Evolutionary conservation across 805 yeast genomes (phyloP).

Genomic region (Candida patagonica): DNA sequence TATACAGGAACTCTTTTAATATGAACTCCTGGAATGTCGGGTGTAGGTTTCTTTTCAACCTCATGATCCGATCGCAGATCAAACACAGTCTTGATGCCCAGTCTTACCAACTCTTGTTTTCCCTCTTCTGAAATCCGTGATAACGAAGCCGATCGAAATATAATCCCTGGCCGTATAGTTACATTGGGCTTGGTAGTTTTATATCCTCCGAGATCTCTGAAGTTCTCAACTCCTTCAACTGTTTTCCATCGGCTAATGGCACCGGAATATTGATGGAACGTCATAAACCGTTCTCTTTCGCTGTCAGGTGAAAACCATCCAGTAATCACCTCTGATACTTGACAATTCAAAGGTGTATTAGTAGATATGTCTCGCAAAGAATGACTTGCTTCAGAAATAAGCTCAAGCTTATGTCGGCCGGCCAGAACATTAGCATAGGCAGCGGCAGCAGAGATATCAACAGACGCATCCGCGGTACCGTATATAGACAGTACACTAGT

Average conservation of each 20-base stretch:
- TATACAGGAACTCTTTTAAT: conserved; percentile 53
- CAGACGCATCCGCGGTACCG: conserved; percentile 58
- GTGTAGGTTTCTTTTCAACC: conserved; percentile 13
- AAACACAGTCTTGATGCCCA: conserved; percentile 47
- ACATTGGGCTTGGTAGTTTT: conserved; percentile 22
- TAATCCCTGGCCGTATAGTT: conserved; percentile 38
- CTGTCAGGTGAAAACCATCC: conserved; percentile 37
- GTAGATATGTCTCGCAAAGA: conserved; percentile 44
- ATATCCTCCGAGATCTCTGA: conserved; percentile 80
- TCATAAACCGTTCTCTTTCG: conserved; percentile 46
- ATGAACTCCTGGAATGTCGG: conserved; percentile 29
- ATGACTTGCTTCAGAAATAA: conserved; percentile 70
- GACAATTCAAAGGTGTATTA: conserved; percentile 47
- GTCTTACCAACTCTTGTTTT: conserved; percentile 23
- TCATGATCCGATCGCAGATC: conserved; percentile 63
- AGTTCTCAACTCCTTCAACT: conserved; percentile 61
- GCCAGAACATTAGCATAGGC: conserved; percentile 48
- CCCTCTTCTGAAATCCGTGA: conserved; percentile 46
- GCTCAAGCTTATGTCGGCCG: conserved; percentile 46
- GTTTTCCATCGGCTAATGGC: conserved; percentile 47
- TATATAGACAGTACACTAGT: conserved; percentile 57
- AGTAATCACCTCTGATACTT: conserved; percentile 41
- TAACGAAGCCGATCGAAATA: conserved; percentile 59
- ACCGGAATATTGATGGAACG: conserved; percentile 29
- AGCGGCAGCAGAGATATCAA: conserved; percentile 57